phyloP scores from a whole-genome alignment of 768 basidiomycete species.

The Sporobolomyces pararoseus region DNA sequence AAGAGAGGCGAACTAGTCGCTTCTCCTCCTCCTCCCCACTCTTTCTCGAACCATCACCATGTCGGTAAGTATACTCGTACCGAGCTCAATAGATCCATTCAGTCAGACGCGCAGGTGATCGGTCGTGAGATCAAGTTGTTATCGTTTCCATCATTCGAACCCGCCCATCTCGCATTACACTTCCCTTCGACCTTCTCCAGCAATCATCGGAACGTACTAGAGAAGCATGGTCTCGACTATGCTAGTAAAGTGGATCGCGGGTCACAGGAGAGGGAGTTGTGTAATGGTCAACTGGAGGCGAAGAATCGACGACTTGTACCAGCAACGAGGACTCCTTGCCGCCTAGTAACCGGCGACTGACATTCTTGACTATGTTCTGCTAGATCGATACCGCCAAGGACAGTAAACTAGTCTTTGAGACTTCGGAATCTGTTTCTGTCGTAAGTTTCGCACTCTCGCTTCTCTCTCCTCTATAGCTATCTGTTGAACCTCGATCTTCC shows the following conservation, averaged over 20 bases:
- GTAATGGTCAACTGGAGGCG: too few species aligned
- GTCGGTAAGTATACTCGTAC: slow-evolving; percentile 23
- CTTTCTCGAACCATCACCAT: neutral
- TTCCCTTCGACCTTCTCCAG: neutral
- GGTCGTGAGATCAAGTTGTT: too few species aligned
- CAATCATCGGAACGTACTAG: too few species aligned
- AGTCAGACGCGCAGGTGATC: too few species aligned
- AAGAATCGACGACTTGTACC: too few species aligned
- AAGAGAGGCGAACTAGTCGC: neutral
- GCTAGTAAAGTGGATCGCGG: too few species aligned
- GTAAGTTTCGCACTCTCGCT: slow-evolving; percentile 29
- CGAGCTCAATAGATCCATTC: too few species aligned
- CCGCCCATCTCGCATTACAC: neutral
- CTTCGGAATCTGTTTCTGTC: slow-evolving; percentile 47
- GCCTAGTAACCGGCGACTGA: too few species aligned
- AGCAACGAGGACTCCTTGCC: too few species aligned
- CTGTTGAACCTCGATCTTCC: neutral
- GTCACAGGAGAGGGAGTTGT: too few species aligned
- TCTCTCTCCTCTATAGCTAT: neutral
- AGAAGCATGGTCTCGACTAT: too few species aligned
- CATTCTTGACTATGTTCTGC: too few species aligned
- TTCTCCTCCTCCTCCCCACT: neutral
- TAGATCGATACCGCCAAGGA: slow-evolving; percentile 39
- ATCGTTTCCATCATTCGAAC: neutral
- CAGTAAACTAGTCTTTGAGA: slow-evolving; percentile 47